Conservation (phyloP, 2,329 filamentous ascomycete species). For the Fusarium incarnatum region DNA sequence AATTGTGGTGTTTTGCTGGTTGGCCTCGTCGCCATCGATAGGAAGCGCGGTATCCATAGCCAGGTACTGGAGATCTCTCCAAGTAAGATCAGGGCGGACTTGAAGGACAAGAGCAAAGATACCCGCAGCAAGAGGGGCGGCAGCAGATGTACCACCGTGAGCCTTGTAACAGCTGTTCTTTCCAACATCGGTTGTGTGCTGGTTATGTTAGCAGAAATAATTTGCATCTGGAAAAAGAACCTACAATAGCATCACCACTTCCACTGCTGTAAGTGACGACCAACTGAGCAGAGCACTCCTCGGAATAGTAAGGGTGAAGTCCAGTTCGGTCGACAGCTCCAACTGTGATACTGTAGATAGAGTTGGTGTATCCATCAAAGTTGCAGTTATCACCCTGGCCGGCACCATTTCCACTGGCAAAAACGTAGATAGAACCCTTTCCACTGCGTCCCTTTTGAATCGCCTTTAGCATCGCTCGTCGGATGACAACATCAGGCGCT, state of each 20-base stretch:
- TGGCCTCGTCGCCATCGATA: conserved; percentile 74
- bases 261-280: conserved; percentile 98
- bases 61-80: conserved; percentile 95
- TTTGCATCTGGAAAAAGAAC: conserved; percentile 42
- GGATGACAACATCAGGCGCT: conserved; percentile 87
- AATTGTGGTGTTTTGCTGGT: conserved; percentile 84
- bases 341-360: conserved; percentile 98
- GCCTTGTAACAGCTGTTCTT: conserved; percentile 78
- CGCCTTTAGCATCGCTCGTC: conserved; percentile 89
- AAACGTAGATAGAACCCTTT: conserved; percentile 92
- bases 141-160: conserved; percentile 97
- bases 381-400: conserved; percentile 94
- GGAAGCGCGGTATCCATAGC: conserved; percentile 86
- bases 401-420: conserved; percentile 93
- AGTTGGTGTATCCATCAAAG: conserved; percentile 99
- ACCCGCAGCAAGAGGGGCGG: conserved; percentile 90
- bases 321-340: conserved; percentile 91
- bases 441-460: conserved; percentile 87
- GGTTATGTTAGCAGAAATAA: conserved; percentile 17
- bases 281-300: conserved; percentile 93
- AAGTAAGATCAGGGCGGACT: conserved; percentile 85
- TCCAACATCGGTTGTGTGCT: conserved; percentile 96
- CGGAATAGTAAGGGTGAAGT: conserved; percentile 93
- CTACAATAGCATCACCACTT: conserved; percentile 81
- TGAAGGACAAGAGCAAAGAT: conserved; percentile 90